Conservation (phyloP, 345 rosid genomes). For the Bruguiera sexangula region DNA sequence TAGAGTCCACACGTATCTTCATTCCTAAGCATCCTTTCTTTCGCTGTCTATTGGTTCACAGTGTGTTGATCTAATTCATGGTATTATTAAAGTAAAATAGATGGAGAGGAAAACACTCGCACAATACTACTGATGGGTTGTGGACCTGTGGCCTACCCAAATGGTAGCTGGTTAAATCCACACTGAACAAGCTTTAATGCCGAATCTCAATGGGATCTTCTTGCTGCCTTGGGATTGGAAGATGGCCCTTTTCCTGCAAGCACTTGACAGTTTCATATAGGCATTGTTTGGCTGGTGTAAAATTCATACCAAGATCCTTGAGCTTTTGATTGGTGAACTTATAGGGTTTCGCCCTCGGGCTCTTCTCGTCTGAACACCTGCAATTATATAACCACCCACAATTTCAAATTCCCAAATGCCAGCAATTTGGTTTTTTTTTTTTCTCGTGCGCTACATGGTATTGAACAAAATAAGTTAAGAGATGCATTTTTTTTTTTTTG, state of each 20-base stretch:
- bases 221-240: constrained; percentile 50
- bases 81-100: no score
- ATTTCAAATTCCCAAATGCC: neutral
- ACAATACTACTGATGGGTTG: no score
- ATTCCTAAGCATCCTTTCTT: constrained; percentile 7
- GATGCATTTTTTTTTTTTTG: neutral
- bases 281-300: constrained; percentile 74
- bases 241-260: constrained; percentile 85
- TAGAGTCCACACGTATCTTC: neutral
- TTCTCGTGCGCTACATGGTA: no score
- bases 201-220: constrained; percentile 28
- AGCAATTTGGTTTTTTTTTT: neutral
- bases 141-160: no score
- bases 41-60: constrained; percentile 4
- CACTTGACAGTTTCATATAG: constrained; percentile 84
- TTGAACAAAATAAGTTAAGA: neutral
- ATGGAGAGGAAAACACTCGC: no score
- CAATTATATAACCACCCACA: neutral
- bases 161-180: neutral
- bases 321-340: constrained; percentile 79
- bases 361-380: constrained; percentile 92
- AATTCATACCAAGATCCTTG: constrained; percentile 66
- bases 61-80: neutral
- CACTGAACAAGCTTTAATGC: constrained; percentile 9
- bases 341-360: constrained; percentile 72